These are phyloP conservation scores for Orbilia oligospora DNA, from an alignment of 2,329 filamentous ascomycete species.

Conservation along the genomic window DNA sequence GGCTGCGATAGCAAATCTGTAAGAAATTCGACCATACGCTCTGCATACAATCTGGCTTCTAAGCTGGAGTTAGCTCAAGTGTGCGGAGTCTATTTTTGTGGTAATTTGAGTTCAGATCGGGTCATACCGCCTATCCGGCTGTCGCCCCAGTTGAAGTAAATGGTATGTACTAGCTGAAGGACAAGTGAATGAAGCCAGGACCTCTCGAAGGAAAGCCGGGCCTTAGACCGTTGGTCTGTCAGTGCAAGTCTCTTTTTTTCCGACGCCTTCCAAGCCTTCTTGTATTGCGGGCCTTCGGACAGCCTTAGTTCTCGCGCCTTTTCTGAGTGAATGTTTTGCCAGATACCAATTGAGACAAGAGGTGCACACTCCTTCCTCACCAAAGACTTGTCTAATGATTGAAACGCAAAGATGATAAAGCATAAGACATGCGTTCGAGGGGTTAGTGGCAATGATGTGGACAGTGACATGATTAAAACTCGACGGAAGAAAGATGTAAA, in stretches of 20 bases:
- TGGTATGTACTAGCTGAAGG: slow-evolving; percentile 82
- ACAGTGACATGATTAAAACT: slow-evolving; percentile 86
- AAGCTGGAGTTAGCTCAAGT: slow-evolving; percentile 68
- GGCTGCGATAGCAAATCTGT: slow-evolving; percentile 93
- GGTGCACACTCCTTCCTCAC: slow-evolving; percentile 97
- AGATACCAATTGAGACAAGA: slow-evolving; percentile 92
- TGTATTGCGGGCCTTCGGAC: slow-evolving; percentile 79
- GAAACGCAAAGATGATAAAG: slow-evolving; percentile 92
- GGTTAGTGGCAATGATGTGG: slow-evolving; percentile 75
- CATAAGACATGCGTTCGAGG: slow-evolving; percentile 86
- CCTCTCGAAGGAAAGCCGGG: slow-evolving; percentile 87
- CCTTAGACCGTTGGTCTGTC: slow-evolving; percentile 83
- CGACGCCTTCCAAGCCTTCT: slow-evolving; percentile 91
- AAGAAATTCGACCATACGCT: slow-evolving; percentile 92
- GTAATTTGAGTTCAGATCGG: neutral
- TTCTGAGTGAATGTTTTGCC: slow-evolving; percentile 91
- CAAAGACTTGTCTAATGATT: slow-evolving; percentile 88
- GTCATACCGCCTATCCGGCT: slow-evolving; percentile 53
- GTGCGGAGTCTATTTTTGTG: slow-evolving; percentile 62
- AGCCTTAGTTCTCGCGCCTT: slow-evolving; percentile 80
- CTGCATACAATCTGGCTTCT: slow-evolving; percentile 84
- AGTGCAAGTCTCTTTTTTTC: slow-evolving; percentile 84
- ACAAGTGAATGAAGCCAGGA: slow-evolving; percentile 92
- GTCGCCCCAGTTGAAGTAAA: slow-evolving; percentile 72
- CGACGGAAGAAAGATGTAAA: slow-evolving; percentile 93